Evolutionary conservation across 2,329 filamentous ascomycete species (phyloP).

Genomic region (Cercospora canescens): DNA sequence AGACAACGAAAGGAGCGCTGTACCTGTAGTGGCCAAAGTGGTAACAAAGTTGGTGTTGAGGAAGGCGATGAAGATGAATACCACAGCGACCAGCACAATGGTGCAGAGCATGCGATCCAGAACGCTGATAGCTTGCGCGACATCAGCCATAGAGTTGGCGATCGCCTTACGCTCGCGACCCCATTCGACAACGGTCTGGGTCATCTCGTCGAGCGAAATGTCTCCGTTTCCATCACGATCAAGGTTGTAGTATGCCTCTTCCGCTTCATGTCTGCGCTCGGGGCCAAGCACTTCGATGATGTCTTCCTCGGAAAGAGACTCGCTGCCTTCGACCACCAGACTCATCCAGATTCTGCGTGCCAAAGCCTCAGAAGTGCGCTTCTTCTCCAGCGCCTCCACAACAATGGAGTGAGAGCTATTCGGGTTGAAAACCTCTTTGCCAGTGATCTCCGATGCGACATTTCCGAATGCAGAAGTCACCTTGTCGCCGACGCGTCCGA

Average conservation of each 20-base stretch:
- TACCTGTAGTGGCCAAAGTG: slow-evolving; percentile 85
- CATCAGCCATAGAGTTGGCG: slow-evolving; percentile 92
- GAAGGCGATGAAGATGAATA: slow-evolving; percentile 70
- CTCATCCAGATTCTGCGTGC: slow-evolving; percentile 98
- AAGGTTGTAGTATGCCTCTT: slow-evolving; percentile 78
- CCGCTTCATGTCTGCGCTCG: slow-evolving; percentile 72
- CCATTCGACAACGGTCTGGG: slow-evolving; percentile 80
- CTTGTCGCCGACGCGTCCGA: slow-evolving; percentile 83
- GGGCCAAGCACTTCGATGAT: slow-evolving; percentile 83
- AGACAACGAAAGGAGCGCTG: slow-evolving; percentile 88
- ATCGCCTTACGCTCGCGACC: slow-evolving; percentile 86
- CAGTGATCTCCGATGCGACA: slow-evolving; percentile 90
- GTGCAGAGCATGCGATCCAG: slow-evolving; percentile 83
- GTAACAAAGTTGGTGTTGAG: slow-evolving; percentile 83
- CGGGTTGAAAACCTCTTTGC: slow-evolving; percentile 92
- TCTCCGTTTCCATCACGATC: slow-evolving; percentile 91
- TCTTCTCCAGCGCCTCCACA: slow-evolving; percentile 83
- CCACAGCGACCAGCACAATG: slow-evolving; percentile 74
- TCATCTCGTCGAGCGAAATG: slow-evolving; percentile 93
- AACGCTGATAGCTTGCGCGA: slow-evolving; percentile 88
- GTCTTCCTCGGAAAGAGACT: slow-evolving; percentile 77
- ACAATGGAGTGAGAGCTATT: slow-evolving; percentile 89
- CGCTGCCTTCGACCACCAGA: slow-evolving; percentile 86
- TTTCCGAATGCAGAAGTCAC: slow-evolving; percentile 91
- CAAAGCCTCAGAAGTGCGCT: slow-evolving; percentile 81